phyloP scores from a whole-genome alignment of 2,329 filamentous ascomycete genomes.

The Fusarium austroafricanum region DNA sequence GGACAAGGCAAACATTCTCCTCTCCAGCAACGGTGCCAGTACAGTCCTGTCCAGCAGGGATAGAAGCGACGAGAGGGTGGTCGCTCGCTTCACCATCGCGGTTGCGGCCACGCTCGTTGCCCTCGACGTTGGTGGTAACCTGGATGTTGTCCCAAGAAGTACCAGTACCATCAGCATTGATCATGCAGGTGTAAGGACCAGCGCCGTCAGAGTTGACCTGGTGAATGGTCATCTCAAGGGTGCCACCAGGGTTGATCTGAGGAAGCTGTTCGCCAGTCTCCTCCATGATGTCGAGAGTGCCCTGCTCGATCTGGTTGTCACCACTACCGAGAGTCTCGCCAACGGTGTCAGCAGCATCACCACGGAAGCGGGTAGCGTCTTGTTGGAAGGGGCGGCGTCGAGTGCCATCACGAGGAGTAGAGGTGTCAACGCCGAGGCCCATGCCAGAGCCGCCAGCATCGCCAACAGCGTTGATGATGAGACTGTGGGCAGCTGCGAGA shows the following conservation, averaged over 20 bases:
- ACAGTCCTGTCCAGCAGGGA: constrained; percentile 4
- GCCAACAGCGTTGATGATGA: constrained; percentile 56
- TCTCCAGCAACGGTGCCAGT: constrained; percentile 16
- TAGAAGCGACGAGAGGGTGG: constrained; percentile 11
- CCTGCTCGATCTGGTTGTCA: constrained; percentile 15
- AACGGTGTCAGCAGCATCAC: neutral
- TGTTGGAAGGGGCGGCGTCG: constrained; percentile 71
- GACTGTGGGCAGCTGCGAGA: constrained; percentile 11
- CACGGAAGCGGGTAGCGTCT: constrained; percentile 58
- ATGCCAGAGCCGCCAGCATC: constrained; percentile 68
- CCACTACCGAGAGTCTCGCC: constrained; percentile 8
- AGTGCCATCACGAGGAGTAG: constrained; percentile 71
- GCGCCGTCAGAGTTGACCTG: constrained; percentile 43
- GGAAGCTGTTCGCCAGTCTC: constrained; percentile 68
- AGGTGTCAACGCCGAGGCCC: constrained; percentile 62
- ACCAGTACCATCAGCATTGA: constrained; percentile 68
- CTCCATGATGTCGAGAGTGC: constrained; percentile 61
- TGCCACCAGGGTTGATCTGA: constrained; percentile 68
- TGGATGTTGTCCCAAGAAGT: constrained; percentile 2
- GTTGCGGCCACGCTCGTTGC: constrained; percentile 16
- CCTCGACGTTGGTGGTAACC: constrained; percentile 3
- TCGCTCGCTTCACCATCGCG: constrained; percentile 6
- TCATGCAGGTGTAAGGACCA: constrained; percentile 72
- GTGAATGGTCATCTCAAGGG: constrained; percentile 67
- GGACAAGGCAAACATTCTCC: constrained; percentile 17